Percentiles rank a stretch among this genome's conserved stretches.
Conservation (phyloP, 768 basidiomycete genomes). For the Mycena rosella region DNA sequence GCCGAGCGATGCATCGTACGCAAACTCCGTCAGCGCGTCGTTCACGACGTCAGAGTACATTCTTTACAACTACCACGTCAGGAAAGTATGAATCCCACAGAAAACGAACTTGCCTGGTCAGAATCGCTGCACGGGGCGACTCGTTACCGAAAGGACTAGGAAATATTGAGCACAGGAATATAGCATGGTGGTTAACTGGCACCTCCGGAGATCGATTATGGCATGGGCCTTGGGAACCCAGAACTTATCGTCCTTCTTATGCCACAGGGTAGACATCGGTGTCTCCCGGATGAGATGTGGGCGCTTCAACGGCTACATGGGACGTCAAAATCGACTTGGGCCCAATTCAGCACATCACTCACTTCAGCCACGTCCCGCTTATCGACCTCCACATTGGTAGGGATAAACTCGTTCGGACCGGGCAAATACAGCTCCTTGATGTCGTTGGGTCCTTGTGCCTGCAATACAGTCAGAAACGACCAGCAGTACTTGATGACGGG, state of each 20-base stretch:
- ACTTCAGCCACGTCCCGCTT: slow-evolving; percentile 79
- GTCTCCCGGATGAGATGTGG: slow-evolving; percentile 85
- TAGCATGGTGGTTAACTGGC: slow-evolving; percentile 31
- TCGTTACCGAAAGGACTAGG: slow-evolving; percentile 68
- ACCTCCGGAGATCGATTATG: slow-evolving; percentile 84
- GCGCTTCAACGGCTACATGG: slow-evolving; percentile 73
- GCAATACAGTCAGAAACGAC: slow-evolving; percentile 15
- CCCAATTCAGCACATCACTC: slow-evolving; percentile 29
- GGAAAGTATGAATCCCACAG: slow-evolving; percentile 4
- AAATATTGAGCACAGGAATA: slow-evolving; percentile 10
- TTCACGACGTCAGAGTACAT: slow-evolving; percentile 88
- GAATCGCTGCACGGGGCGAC: slow-evolving; percentile 77
- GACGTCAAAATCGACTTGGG: slow-evolving; percentile 18
- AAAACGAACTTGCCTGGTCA: slow-evolving; percentile 69
- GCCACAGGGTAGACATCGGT: slow-evolving; percentile 83
- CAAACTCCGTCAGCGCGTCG: slow-evolving; percentile 90
- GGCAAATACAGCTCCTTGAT: slow-evolving; percentile 83
- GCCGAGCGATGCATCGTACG: slow-evolving; percentile 94
- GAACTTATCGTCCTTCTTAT: slow-evolving; percentile 97
- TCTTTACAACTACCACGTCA: slow-evolving; percentile 50
- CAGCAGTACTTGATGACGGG: background rate
- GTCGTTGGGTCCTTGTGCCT: slow-evolving; percentile 77
- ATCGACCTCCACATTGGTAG: slow-evolving; percentile 85
- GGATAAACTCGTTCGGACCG: slow-evolving; percentile 91
- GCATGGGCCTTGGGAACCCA: slow-evolving; percentile 93